phyloP scores from a whole-genome alignment of 31 red algal species.

The Endocladia muricata region DNA sequence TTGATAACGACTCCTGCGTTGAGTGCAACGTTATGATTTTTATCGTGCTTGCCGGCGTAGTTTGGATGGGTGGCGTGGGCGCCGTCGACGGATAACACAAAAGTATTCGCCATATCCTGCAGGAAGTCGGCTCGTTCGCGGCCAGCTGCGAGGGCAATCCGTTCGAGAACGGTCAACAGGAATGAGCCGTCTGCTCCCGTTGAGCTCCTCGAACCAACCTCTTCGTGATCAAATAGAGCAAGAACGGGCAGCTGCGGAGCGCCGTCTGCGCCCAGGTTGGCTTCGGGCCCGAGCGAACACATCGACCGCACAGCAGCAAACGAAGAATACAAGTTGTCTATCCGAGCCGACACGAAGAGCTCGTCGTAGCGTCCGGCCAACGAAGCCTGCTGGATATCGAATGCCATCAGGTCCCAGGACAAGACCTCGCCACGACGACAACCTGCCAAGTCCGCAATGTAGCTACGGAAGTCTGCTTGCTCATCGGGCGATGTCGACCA shows the following conservation, averaged over 20 bases:
- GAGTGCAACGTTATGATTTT: not conserved
- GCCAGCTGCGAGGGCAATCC: not conserved
- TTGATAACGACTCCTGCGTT: not conserved
- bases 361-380: not conserved
- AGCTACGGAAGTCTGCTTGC: too few species aligned
- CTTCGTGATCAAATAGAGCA: not conserved
- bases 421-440: not conserved
- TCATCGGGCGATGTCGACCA: too few species aligned
- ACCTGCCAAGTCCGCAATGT: too few species aligned
- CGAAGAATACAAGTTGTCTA: constrained; percentile 1
- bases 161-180: not conserved
- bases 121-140: too few species aligned
- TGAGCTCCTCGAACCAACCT: not conserved
- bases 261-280: too few species aligned
- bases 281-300: too few species aligned
- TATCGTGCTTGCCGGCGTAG: not conserved
- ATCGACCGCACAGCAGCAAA: too few species aligned
- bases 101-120: not conserved
- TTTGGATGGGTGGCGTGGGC: constrained; percentile 3
- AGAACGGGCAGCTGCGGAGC: too few species aligned
- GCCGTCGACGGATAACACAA: not conserved
- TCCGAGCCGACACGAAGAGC: not conserved
- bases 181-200: not conserved
- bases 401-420: not conserved
- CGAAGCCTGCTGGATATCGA: not conserved